Evolutionary conservation across 1,139 yeast genomes (phyloP), one percentile per base, ranked within the genome.

Genomic region (Wickerhamiella infanticola): DNA sequence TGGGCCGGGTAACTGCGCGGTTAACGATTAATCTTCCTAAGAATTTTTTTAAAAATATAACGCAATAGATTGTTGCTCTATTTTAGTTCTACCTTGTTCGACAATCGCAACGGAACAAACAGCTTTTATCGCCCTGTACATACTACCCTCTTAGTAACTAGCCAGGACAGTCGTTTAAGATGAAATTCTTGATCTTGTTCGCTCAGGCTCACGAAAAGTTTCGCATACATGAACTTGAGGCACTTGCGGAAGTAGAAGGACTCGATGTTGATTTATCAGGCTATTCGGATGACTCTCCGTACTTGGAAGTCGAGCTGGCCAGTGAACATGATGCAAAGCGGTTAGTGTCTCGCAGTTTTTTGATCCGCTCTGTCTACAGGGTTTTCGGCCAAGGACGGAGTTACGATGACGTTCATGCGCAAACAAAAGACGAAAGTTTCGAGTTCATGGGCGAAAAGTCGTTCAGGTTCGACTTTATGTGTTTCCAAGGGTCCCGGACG

Each of bases 131-230:
- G 18, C 2, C 18, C 18, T 18, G 18, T 18, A 18, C 2, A 18
- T 18, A 18, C 18, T 18, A 18, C 18, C 18, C 1, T 18, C 18
- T 18, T 18, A 18, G 18, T 18, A 18, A 18, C 18, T 18, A 18
- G 2, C 18, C 18, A 6, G 18, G 18, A 18, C 18, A 18, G 18
- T 18, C 18, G 18, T 18, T 18, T 18, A 18, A 18, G 26, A 62
- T 59, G 62, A 70, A 73, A 48, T 90, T 85, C 61, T 63, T 90
- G 50, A 69, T 90, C 39, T 76, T 81, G 60, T 71, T 90, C 60
- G 95, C 95, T 5, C 96, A 88, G 62, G 75, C 80, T 44, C 85
- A 84, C 59, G 77, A 82, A 47, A 73, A 74, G 52, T 90, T 90
- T 63, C 71, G 98, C 45, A 62, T 64, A 42, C 84, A 95, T 0